These are phyloP conservation scores for Candida freyschussii DNA, from an alignment of 1,139 yeast species.

Conservation along the genomic window DNA sequence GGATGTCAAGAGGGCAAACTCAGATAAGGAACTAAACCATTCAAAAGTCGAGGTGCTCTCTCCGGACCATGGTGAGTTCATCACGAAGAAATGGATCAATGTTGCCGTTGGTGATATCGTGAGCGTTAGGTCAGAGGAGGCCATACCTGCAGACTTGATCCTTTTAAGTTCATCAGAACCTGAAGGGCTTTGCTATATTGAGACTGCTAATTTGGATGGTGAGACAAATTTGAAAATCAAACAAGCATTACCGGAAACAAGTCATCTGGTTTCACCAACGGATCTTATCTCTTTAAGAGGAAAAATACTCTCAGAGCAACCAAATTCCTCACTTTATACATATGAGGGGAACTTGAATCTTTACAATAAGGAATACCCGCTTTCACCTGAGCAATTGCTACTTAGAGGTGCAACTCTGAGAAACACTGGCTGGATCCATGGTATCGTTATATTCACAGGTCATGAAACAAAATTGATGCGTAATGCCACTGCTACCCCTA, in stretches of 20 bases:
- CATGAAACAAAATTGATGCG: constrained; percentile 98
- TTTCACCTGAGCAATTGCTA: constrained; percentile 85
- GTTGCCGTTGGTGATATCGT: constrained; percentile 91
- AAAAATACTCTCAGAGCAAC: constrained; percentile 75
- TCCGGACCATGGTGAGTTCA: constrained; percentile 54
- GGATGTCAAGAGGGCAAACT: constrained; percentile 81
- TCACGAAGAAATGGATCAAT: constrained; percentile 73
- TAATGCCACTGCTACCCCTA: constrained; percentile 97
- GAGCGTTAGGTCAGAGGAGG: constrained; percentile 78
- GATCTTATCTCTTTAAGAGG: constrained; percentile 54
- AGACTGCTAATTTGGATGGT: constrained; percentile 96
- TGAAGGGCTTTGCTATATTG: constrained; percentile 94
- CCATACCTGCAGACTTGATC: constrained; percentile 91
- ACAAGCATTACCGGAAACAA: constrained; percentile 78
- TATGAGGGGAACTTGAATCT: constrained; percentile 85
- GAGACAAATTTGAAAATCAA: constrained; percentile 95
- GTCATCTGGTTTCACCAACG: constrained; percentile 63
- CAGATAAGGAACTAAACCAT: constrained; percentile 85
- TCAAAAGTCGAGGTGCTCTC: constrained; percentile 72
- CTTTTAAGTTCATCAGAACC: constrained; percentile 92
- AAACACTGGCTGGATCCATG: constrained; percentile 94
- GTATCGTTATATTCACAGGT: constrained; percentile 91
- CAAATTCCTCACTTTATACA: constrained; percentile 90
- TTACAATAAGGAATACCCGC: constrained; percentile 55
- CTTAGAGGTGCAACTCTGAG: constrained; percentile 93